Base-by-base conservation (phyloP, 495 filamentous ascomycete species). In the Elasticomyces elasticus region DNA sequence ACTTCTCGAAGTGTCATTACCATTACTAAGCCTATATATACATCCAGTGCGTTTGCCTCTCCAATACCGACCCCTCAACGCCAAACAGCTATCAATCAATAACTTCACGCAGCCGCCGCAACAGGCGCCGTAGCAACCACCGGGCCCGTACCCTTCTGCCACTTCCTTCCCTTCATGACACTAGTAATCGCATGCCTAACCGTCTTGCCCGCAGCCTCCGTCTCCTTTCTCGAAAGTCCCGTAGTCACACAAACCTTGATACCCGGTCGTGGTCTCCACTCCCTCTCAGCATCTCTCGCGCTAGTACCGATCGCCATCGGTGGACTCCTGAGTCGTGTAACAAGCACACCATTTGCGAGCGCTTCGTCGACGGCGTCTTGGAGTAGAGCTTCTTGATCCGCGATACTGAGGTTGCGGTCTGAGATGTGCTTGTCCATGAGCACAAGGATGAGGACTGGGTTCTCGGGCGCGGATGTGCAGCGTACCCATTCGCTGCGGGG, bases 171-270 rank as follows among this genome's bases (percentile, higher is more conserved):
- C 65, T 73, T 80, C 64, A 85, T 65, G 47, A 96, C 82, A 72
- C 94, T 95, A 27, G 90, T 95, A 61, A 96, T 87, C 19, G 90
- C 92, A 71, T 96, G 91, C 48, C 94, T 78, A 54, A 97, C 87
- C 5, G 79, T 84, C 4, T 81, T 79, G 1, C 91, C 92, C 1
- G 92, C 86, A 71, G 89, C 91, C 72, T 98, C 92, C 41, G 88
- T 83, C 68, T 98, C 92, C 72, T 94, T 95, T 74, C 85, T 89
- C 30, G 85, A 84, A 60, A 97, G 75, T 10, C 86, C 92, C 28
- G 76, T 83, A 0, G 89, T 91, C 51, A 95, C 76, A 66, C 90
- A 95, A 17, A 94, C 82, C 73, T 97, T 98, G 53, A 97, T 75
- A 5, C 83, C 86, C 13, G 89, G 86, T 47, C 80, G 73, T 40